These are phyloP conservation scores for Phytopythium oedochilum DNA, from an alignment of 352 stramenopile genomes.

Conservation along the genomic window DNA sequence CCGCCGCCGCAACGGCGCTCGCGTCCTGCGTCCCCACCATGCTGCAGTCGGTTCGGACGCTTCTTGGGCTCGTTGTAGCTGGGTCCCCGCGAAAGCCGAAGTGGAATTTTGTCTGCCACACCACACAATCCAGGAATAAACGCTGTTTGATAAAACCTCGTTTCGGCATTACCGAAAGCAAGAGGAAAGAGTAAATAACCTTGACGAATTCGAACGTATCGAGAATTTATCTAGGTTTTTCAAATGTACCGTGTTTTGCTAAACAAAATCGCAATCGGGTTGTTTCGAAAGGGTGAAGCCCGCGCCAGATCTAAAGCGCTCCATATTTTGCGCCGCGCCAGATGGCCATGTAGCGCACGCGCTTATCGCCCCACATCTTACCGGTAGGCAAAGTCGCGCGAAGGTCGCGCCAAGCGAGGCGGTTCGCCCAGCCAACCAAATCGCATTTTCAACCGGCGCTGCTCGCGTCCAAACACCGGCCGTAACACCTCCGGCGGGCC, in stretches of 20 bases:
- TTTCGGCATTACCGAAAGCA: neutral
- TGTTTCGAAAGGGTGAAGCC: too few relatives aligned
- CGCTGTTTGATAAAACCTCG: neutral
- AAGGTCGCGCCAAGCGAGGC: slow-evolving; percentile 20
- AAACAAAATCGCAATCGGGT: too few relatives aligned
- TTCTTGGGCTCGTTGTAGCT: neutral
- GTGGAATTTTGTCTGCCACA: slow-evolving; percentile 9
- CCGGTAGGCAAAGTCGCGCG: slow-evolving; percentile 12
- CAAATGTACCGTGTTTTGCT: too few relatives aligned
- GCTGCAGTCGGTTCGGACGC: neutral
- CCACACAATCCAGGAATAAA: neutral
- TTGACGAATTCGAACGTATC: too few relatives aligned
- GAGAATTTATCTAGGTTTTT: too few relatives aligned
- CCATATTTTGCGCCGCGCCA: neutral
- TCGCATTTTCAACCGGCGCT: slow-evolving; percentile 1
- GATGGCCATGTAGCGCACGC: neutral
- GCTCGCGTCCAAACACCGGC: neutral
- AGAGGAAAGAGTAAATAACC: neutral
- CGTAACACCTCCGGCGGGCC: neutral
- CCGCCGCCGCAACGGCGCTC: slow-evolving; percentile 1
- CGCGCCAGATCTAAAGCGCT: neutral
- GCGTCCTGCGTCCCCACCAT: slow-evolving; percentile 4
- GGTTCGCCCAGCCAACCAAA: slow-evolving; percentile 27
- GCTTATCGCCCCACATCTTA: neutral
- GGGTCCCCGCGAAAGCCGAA: neutral